These are phyloP conservation scores for Monosporascus sp. DNA, from an alignment of 2,329 filamentous ascomycete genomes.

Conservation along the genomic window DNA sequence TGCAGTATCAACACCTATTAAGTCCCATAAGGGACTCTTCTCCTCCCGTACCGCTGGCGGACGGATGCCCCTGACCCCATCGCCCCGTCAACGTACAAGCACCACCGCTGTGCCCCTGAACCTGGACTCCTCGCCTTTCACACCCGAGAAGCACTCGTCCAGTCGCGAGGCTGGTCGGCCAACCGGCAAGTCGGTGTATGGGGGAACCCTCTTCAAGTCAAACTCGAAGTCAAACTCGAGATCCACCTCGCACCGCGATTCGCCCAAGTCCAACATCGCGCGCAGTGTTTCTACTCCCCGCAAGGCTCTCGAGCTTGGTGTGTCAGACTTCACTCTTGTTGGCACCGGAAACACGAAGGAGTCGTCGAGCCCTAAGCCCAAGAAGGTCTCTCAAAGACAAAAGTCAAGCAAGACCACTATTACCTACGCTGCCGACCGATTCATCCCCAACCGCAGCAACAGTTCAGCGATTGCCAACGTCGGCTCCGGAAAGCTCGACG, in stretches of 20 bases:
- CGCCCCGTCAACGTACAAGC: conserved; percentile 62
- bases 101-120: conserved; percentile 45
- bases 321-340: conserved; percentile 87
- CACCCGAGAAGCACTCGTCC: conserved; percentile 58
- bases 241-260: conserved; percentile 65
- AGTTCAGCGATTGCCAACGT: conserved; percentile 83
- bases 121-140: conserved; percentile 69
- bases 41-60: conserved; percentile 88
- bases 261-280: conserved; percentile 95
- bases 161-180: conserved; percentile 45
- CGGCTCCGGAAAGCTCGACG: conserved; percentile 77
- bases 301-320: conserved; percentile 77
- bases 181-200: conserved; percentile 69
- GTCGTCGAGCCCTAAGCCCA: conserved; percentile 47
- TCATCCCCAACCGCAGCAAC: conserved; percentile 89
- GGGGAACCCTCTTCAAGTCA: conserved; percentile 73
- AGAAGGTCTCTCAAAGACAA: conserved; percentile 48
- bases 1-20: conserved; percentile 83
- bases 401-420: conserved; percentile 70
- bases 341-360: conserved; percentile 69
- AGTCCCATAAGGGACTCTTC: conserved; percentile 92
- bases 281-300: conserved; percentile 70
- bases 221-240: conserved; percentile 67
- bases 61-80: conserved; percentile 90
- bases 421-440: conserved; percentile 80